Percentiles rank a stretch among this genome's conserved stretches.
phyloP scores from a whole-genome alignment of 75 land plant species.

The Larix kaempferi region DNA sequence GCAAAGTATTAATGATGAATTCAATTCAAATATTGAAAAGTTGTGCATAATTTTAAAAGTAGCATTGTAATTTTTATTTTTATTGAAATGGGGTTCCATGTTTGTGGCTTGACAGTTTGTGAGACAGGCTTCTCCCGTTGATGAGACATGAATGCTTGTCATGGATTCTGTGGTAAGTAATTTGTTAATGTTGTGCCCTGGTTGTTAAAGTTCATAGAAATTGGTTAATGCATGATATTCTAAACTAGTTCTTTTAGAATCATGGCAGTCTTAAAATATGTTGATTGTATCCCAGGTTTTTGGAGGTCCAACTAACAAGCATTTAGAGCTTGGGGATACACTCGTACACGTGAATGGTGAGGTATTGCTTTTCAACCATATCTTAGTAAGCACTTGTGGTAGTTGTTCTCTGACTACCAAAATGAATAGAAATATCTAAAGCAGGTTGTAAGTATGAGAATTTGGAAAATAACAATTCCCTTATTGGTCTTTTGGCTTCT shows the following conservation, averaged over 20 bases:
- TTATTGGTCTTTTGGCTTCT: not conserved
- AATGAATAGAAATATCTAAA: not conserved
- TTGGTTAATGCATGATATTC: not conserved
- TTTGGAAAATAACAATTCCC: not conserved
- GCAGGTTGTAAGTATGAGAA: not conserved
- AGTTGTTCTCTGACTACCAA: not conserved
- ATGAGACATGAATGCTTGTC: slow-evolving; percentile 95
- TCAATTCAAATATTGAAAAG: not conserved
- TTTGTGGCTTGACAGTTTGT: slow-evolving; percentile 49
- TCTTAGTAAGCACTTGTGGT: not conserved
- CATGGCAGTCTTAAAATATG: not conserved
- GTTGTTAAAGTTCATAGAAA: not conserved
- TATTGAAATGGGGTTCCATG: not conserved
- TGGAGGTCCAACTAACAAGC: slow-evolving; percentile 86
- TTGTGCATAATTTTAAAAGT: not conserved
- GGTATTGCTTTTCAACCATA: slow-evolving; percentile 30
- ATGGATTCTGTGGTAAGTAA: slow-evolving; percentile 89
- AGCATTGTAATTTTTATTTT: not conserved
- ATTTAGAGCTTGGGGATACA: slow-evolving; percentile 89
- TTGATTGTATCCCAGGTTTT: slow-evolving; percentile 52
- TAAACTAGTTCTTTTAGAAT: not conserved
- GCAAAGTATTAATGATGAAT: not conserved
- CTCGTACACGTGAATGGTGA: slow-evolving; percentile 78
- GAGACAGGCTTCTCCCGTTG: slow-evolving; percentile 56
- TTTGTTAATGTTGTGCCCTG: not conserved